Evolutionary conservation across 1,139 yeast species (phyloP).

Genomic region (Citeromyces siamensis): DNA sequence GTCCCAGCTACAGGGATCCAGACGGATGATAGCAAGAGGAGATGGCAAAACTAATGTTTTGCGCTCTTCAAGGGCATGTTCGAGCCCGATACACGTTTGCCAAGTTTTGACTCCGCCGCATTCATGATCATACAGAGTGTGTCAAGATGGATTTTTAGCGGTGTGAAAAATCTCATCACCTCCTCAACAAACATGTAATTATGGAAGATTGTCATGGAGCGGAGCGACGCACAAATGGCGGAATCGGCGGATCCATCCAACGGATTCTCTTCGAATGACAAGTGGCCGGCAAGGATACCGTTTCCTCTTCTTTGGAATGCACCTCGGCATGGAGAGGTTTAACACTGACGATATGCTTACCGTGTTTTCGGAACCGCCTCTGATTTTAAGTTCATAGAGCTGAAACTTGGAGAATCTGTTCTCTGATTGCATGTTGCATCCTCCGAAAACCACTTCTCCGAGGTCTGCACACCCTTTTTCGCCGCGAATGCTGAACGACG

Average conservation of each 20-base stretch:
- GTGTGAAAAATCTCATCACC: slow-evolving; percentile 63
- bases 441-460: slow-evolving; percentile 75
- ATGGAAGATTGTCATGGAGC: slow-evolving; percentile 83
- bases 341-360: slow-evolving; percentile 79
- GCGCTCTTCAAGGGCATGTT: slow-evolving; percentile 89
- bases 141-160: slow-evolving; percentile 81
- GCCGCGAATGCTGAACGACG: slow-evolving; percentile 57
- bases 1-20: slow-evolving; percentile 66
- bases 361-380: slow-evolving; percentile 70
- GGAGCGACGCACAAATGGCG: slow-evolving; percentile 55
- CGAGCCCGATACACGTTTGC: slow-evolving; percentile 86
- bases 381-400: slow-evolving; percentile 70
- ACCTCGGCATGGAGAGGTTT: slow-evolving; percentile 33
- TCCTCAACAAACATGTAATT: slow-evolving; percentile 75
- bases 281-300: slow-evolving; percentile 44
- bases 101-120: slow-evolving; percentile 94
- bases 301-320: slow-evolving; percentile 11
- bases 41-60: slow-evolving; percentile 91
- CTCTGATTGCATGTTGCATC: slow-evolving; percentile 59
- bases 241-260: slow-evolving; percentile 78
- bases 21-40: slow-evolving; percentile 81
- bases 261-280: slow-evolving; percentile 80
- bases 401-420: slow-evolving; percentile 67
- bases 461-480: slow-evolving; percentile 28
- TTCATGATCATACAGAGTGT: slow-evolving; percentile 86